phyloP scores from a whole-genome alignment of 2,329 filamentous ascomycete genomes.

The Arachnopeziza araneosa region DNA sequence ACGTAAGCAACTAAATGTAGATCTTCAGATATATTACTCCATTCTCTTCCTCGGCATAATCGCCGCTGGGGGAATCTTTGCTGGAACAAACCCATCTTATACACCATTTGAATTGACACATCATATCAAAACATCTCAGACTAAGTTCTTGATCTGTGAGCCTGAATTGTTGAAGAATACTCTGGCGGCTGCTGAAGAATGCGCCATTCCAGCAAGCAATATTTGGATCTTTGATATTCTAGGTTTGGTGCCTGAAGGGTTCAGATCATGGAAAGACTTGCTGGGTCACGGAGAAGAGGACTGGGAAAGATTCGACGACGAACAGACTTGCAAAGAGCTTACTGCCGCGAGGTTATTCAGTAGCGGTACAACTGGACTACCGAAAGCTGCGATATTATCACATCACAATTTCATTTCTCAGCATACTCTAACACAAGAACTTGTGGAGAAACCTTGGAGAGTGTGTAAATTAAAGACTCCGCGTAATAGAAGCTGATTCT shows the following conservation, averaged over 20 bases:
- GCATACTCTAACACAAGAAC: constrained; percentile 41
- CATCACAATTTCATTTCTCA: constrained; percentile 34
- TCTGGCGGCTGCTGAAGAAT: constrained; percentile 22
- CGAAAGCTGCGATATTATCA: constrained; percentile 36
- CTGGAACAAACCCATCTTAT: constrained; percentile 28
- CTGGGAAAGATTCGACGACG: constrained; percentile 24
- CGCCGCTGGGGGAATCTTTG: constrained; percentile 25
- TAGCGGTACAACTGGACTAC: constrained; percentile 54
- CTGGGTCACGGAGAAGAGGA: constrained; percentile 21
- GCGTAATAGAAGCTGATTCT: background rate
- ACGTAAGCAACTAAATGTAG: background rate
- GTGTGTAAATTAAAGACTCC: constrained; percentile 53
- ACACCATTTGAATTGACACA: constrained; percentile 26
- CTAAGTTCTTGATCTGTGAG: constrained; percentile 25
- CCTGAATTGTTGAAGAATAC: constrained; percentile 19
- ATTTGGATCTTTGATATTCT: constrained; percentile 26
- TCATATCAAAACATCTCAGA: constrained; percentile 23
- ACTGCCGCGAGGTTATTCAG: constrained; percentile 38
- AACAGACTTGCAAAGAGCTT: constrained; percentile 28
- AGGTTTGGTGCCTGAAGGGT: constrained; percentile 18
- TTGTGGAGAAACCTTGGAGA: constrained; percentile 44
- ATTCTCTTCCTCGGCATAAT: constrained; percentile 24
- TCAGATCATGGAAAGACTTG: constrained; percentile 18
- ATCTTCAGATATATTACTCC: constrained; percentile 20
- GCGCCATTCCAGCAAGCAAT: constrained; percentile 21